Evolutionary conservation across 768 basidiomycete species (phyloP), one percentile per base, ranked within the genome.

Genomic region (Amanita molliuscula): DNA sequence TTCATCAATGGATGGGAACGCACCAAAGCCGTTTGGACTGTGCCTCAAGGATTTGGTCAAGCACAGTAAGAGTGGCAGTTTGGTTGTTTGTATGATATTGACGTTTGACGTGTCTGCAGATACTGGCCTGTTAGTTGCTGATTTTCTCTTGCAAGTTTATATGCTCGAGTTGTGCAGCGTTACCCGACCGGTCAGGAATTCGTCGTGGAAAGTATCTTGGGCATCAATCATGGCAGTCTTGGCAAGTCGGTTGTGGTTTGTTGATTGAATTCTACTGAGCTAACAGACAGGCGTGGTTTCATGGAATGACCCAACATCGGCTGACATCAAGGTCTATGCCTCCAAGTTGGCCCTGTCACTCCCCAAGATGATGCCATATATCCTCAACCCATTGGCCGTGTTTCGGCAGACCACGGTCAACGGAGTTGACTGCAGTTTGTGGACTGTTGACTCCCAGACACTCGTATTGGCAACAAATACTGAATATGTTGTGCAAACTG

Each of bases 31-130:
- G 72, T 88, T 0, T 89, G 87, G 88, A 79, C 81, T 1, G 87
- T 89, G 1, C 84, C 86, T 0, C 88, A 90, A 62, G 86, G 75
- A 0, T 90, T 90, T 59, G 84, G 84, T 23, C 74, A 73, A 50
- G 64, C 65, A 34, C 76, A 76, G 65, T 85, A 65, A 54, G 69
- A 65, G 33, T 52, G 23, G 8, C 8, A 16, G 13, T 13, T 31
- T 34, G 11, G 26, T 33, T 44, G 18, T 20, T 28, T 10, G 9
- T 40, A 8, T 16, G 11, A 33, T 21, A 11, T 28, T 15, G 6
- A 36, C 40, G 10, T 23, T 38, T 18, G 25, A 43, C 33, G 29
- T 8, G 0, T 4, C 23, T 50, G 6, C 25, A 74, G 71, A 4
- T 75, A 72, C 61, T 86, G 84, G 84, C 61, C 66, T 61, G 69